Base-by-base conservation (phyloP, 2,329 filamentous ascomycete species). In the Fusarium sp. region DNA sequence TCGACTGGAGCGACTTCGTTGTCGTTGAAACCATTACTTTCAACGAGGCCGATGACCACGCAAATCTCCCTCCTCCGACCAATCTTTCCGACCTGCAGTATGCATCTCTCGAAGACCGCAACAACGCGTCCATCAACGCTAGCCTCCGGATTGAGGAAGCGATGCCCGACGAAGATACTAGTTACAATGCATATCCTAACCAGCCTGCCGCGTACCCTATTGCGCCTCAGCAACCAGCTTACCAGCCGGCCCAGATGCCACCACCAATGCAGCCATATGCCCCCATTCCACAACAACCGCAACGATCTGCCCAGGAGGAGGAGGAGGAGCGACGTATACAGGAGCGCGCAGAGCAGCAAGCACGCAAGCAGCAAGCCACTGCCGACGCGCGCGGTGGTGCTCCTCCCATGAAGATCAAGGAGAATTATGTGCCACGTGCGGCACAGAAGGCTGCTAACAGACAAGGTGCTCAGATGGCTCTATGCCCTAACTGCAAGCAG, bases 1-100 rank as follows among this genome's bases (percentile, higher is more conserved):
- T 99, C 68, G 96, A 99, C 80, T 99, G 96, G 96, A 93, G 97
- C 77, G 95, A 98, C 78, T 99, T 99, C 75, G 91, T 95, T 34
- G 92, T 99, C 21, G 94, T 98, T 46, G 96, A 98, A 80, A 98
- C 94, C 1, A 94, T 99, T 56, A 86, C 93, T 18, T 99, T 99
- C 80, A 94, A 89, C 62, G 94, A 97, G 72, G 88, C 89, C 41
- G 96, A 99, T 78, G 94, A 98, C 72, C 88, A 92, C 68, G 89
- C 90, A 40, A 91, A 96, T 69, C 89, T 99, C 13, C 94, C 95
- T 32, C 92, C 94, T 3, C 96, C 96, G 2, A 96, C 93, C 6
- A 94, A 92, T 7, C 89, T 98, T 43, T 92, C 93, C 69, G 96
- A 99, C 75, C 86, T 99, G 20, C 94, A 98, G 79, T 97, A 94